Evolutionary conservation across 2,329 filamentous ascomycete species (phyloP), one percentile per base, ranked within the genome.

Genomic region (Alternaria hordeiaustralica): DNA sequence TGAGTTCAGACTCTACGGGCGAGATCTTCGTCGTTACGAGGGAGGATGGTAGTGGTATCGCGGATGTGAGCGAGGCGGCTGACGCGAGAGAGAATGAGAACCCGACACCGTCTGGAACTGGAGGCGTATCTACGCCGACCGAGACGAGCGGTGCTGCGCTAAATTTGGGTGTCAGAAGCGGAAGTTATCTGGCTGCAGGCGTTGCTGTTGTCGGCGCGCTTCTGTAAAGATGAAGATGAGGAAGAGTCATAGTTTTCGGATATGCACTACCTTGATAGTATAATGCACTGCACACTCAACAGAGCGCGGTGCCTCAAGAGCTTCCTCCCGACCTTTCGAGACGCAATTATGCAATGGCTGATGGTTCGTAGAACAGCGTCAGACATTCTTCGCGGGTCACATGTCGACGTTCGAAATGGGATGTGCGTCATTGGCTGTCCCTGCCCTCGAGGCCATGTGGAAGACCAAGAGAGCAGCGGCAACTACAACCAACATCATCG

Each of bases 1-100:
- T 91, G 81, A 86, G 82, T 60, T 88, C 85, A 5, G 90, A 92
- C 74, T 75, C 82, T 13, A 89, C 88, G 0, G 90, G 89, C 6
- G 89, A 92, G 81, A 85, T 92, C 45, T 91, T 87, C 69, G 85
- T 91, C 28, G 70, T 84, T 21, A 75, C 71, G 2, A 72, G 67
- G 41, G 64, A 70, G 12, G 74, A 80, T 65, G 79, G 78, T 9
- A 72, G 69, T 28, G 69, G 70, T 43, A 71, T 75, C 15, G 70
- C 74, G 36, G 69, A 71, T 45, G 73, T 76, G 20, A 66, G 63
- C 28, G 51, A 65, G 30, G 67, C 54, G 10, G 65, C 67, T 20
- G 64, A 51, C 13, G 70, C 61, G 55, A 66, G 68, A 44, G 50
- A 67, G 26, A 55, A 59, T 41, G 60, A 69, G 15, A 66, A 46